Conservation (phyloP, 352 stramenopile species). For the Phytophthora colocasiae region DNA sequence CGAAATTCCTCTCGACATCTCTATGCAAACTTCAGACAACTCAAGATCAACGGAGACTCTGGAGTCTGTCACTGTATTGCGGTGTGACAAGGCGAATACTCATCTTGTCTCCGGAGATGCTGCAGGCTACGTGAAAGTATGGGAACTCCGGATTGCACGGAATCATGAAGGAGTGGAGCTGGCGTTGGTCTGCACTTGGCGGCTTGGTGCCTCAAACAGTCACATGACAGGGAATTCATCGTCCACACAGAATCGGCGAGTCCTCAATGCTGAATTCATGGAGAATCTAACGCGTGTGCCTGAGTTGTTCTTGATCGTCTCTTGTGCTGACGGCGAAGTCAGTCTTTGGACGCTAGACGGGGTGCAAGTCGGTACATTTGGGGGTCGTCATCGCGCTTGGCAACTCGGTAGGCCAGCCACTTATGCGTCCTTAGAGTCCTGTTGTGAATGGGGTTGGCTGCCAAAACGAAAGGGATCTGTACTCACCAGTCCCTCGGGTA, state of each 20-base stretch:
- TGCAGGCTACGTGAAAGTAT: conserved; percentile 65
- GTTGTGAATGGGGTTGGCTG: conserved; percentile 48
- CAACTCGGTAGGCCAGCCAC: conserved; percentile 62
- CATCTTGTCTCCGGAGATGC: conserved; percentile 69
- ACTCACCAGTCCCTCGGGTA: conserved; percentile 11
- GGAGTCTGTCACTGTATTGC: conserved; percentile 62
- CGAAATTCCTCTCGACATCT: conserved; percentile 47
- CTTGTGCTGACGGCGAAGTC: conserved; percentile 69
- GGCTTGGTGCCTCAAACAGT: conserved; percentile 23
- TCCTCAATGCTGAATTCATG: conserved; percentile 67
- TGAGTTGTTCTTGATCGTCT: conserved; percentile 72
- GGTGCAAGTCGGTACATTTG: conserved; percentile 72
- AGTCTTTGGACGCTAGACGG: conserved; percentile 80
- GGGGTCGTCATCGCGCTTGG: conserved; percentile 62
- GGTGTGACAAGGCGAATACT: conserved; percentile 65
- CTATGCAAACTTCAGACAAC: conserved; percentile 9
- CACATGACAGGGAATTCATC: conserved; percentile 12
- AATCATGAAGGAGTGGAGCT: conserved; percentile 70
- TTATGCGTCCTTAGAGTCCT: conserved; percentile 52
- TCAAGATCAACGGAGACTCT: conserved; percentile 20
- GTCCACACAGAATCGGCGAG: conserved; percentile 30
- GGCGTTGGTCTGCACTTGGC: conserved; percentile 66
- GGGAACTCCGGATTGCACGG: conserved; percentile 61
- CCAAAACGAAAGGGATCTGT: conserved; percentile 14
- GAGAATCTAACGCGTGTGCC: conserved; percentile 59